A percentile compares a stretch with the other conserved stretches of the same genome.
Evolutionary conservation across 1,139 yeast genomes (phyloP).

Genomic region (Saccharomyces hybrid): DNA sequence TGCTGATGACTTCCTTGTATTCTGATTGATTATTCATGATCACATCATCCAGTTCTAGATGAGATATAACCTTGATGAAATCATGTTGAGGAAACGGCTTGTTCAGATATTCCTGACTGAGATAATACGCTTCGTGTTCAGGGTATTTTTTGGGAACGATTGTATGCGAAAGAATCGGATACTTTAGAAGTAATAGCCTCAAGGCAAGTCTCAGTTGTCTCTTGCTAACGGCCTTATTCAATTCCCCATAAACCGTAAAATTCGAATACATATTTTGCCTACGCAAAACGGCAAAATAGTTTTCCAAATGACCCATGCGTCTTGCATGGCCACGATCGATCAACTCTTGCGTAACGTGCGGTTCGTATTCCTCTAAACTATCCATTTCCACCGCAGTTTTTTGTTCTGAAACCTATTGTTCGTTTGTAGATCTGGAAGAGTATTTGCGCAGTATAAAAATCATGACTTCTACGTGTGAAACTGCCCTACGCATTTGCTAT

Average conservation of each 20-base stretch:
- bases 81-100: slow-evolving; percentile 21
- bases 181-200: slow-evolving; percentile 14
- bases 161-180: slow-evolving; percentile 19
- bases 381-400: slow-evolving; percentile 2
- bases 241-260: slow-evolving; percentile 19
- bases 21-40: slow-evolving; percentile 20
- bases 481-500: neutral
- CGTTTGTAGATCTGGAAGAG: neutral
- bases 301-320: slow-evolving; percentile 25
- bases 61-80: slow-evolving; percentile 15
- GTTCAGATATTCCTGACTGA: slow-evolving; percentile 17
- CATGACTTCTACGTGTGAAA: neutral
- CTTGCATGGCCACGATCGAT: slow-evolving; percentile 25
- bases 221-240: slow-evolving; percentile 9
- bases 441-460: neutral
- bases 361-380: slow-evolving; percentile 4
- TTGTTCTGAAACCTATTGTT: slow-evolving; percentile 1
- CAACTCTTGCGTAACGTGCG: slow-evolving; percentile 7
- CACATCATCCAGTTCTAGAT: slow-evolving; percentile 15
- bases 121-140: slow-evolving; percentile 15
- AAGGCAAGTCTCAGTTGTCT: slow-evolving; percentile 12
- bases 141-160: slow-evolving; percentile 18
- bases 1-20: slow-evolving; percentile 7
- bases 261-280: slow-evolving; percentile 24
- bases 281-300: slow-evolving; percentile 23